phyloP scores from a whole-genome alignment of 768 basidiomycete genomes.

The Sporobolomyces pararoseus region DNA sequence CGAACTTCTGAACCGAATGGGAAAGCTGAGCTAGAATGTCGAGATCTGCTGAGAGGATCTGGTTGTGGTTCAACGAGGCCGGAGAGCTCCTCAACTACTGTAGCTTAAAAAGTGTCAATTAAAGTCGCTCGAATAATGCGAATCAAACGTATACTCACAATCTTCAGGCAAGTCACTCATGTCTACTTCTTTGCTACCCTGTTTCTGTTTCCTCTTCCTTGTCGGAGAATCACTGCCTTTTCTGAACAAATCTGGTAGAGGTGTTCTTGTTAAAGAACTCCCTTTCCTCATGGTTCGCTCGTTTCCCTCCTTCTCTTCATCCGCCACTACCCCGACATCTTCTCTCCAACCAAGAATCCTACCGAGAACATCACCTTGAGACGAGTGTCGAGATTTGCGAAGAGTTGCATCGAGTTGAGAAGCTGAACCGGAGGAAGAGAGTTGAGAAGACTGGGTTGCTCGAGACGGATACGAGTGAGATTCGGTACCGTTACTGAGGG shows the following conservation, averaged over 20 bases:
- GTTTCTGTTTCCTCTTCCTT: neutral
- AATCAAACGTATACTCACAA: constrained; percentile 6
- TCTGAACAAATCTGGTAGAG: neutral
- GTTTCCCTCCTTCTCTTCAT: neutral
- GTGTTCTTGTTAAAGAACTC: neutral
- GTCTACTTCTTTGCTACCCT: neutral
- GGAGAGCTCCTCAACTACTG: constrained; percentile 34
- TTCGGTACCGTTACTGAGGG: neutral
- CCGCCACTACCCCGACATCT: neutral
- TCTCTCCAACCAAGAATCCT: constrained; percentile 29
- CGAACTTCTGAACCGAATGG: constrained; percentile 25
- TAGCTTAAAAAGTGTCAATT: neutral
- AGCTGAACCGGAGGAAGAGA: constrained; percentile 1
- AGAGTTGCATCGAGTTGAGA: neutral
- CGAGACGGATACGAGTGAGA: neutral
- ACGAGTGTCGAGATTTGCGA: neutral
- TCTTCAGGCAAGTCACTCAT: constrained; percentile 32
- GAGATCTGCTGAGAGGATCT: too few species aligned
- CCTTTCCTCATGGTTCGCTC: neutral
- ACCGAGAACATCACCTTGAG: constrained; percentile 41
- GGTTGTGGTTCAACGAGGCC: too few species aligned
- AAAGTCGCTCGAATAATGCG: neutral
- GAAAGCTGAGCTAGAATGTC: neutral
- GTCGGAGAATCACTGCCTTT: neutral
- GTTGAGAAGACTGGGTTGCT: neutral